phyloP scores from a whole-genome alignment of 1,284 basidiomycete genomes.

The Leucoagaricus sp. region DNA sequence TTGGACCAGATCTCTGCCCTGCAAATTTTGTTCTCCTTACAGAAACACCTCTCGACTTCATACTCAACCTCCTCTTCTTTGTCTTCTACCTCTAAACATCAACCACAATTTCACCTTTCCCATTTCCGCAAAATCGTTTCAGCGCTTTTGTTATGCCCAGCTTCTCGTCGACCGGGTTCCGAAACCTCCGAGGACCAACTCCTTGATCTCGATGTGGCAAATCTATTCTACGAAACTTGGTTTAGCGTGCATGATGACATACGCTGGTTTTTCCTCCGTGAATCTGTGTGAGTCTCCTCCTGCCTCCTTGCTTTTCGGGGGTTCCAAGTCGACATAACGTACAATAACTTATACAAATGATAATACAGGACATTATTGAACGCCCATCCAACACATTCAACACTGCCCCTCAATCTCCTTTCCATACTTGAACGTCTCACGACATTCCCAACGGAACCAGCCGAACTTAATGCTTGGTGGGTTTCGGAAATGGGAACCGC shows the following conservation, averaged over 20 bases:
- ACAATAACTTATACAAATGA: neutral
- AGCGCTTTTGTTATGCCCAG: slow-evolving; percentile 63
- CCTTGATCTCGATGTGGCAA: slow-evolving; percentile 60
- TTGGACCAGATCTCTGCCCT: slow-evolving; percentile 71
- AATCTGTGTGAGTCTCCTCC: slow-evolving; percentile 62
- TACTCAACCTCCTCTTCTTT: slow-evolving; percentile 45
- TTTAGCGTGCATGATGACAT: slow-evolving; percentile 86
- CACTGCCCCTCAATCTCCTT: slow-evolving; percentile 66
- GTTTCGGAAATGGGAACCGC: slow-evolving; percentile 69
- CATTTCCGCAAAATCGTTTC: slow-evolving; percentile 70
- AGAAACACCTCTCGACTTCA: slow-evolving; percentile 74
- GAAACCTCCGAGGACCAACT: slow-evolving; percentile 28
- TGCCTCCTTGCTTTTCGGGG: slow-evolving; percentile 1
- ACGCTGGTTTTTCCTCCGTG: slow-evolving; percentile 91
- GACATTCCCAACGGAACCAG: slow-evolving; percentile 78
- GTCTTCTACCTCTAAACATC: slow-evolving; percentile 27
- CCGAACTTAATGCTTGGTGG: slow-evolving; percentile 88
- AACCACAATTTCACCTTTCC: slow-evolving; percentile 67
- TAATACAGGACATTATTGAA: slow-evolving; percentile 38
- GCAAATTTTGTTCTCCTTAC: slow-evolving; percentile 79
- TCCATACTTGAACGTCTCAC: slow-evolving; percentile 76
- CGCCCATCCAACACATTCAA: slow-evolving; percentile 33
- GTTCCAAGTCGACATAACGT: neutral
- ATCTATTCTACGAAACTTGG: slow-evolving; percentile 70
- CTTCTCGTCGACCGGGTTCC: slow-evolving; percentile 41